Base-by-base conservation (phyloP, 352 stramenopile genomes). In the Plasmopara viticola region DNA sequence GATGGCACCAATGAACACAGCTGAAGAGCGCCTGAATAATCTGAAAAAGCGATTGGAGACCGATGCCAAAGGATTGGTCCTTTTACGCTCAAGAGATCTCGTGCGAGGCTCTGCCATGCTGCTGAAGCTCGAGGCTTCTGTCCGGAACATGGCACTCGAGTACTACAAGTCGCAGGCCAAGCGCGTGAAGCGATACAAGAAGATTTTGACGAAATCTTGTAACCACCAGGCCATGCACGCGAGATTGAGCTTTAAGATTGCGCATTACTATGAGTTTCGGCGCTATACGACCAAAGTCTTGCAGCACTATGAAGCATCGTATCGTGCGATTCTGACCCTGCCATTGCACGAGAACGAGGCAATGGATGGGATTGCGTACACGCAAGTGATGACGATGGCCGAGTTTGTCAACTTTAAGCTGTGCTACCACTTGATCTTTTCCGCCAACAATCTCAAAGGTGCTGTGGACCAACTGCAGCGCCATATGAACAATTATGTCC, bases 131-230 rank as follows among this genome's bases (percentile, higher is more conserved):
- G 84, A 95, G 49, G 69, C 67, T 5, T 65, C 72, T 2, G 66
- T 95, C 14, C 74, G 82, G 20, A 87, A 77, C 40, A 80, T 88
- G 58, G 78, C 84, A 35, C 60, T 91, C 17, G 84, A 95, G 64
- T 95, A 95, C 63, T 95, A 92, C 70, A 95, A 93, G 58, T 63
- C 77, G 13, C 84, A 95, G 46, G 72, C 78, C 9, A 95, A 95
- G 59, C 76, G 84, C 9, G 84, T 93, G n/a, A 95, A 95, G 58
- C 64, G 80, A 35, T 89, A 89, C 63, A 88, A 91, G 60, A 94
- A 94, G 44, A 62, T 69, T 9, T 65, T 90, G 12, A 72, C 66
- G 48, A 92, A 90, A 64, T 77, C 62, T n/a, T 35, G 59, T 5
- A 59, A 55, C 14, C 70, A 79, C 28, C 60, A 84, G 48, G 66